These are phyloP conservation scores for Sclerotinia spermophila DNA, from an alignment of 2,329 filamentous ascomycete species.

Conservation along the genomic window DNA sequence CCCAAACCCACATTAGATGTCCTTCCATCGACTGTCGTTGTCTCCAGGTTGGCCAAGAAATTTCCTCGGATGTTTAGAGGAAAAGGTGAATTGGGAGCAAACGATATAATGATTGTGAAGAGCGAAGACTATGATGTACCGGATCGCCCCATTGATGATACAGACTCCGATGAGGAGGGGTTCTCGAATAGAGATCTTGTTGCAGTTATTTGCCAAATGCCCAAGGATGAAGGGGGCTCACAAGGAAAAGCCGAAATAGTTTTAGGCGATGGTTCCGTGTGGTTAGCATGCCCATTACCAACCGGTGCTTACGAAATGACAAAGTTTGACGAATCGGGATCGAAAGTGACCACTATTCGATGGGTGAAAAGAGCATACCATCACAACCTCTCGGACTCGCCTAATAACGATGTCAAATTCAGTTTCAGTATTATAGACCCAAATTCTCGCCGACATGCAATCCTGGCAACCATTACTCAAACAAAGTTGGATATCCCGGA, in stretches of 20 bases:
- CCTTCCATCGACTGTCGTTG: slow-evolving; percentile 64
- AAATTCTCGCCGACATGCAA: slow-evolving; percentile 65
- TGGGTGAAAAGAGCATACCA: slow-evolving; percentile 59
- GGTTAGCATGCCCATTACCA: slow-evolving; percentile 50
- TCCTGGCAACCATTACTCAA: slow-evolving; percentile 65
- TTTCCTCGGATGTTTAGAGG: slow-evolving; percentile 62
- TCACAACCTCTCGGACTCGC: slow-evolving; percentile 33
- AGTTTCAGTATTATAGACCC: slow-evolving; percentile 76
- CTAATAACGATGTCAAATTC: slow-evolving; percentile 52
- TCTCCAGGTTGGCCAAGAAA: slow-evolving; percentile 55
- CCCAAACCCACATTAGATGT: slow-evolving; percentile 69
- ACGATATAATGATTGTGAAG: slow-evolving; percentile 68
- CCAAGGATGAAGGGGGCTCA: slow-evolving; percentile 48
- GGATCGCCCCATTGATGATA: slow-evolving; percentile 49
- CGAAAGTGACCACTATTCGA: slow-evolving; percentile 54
- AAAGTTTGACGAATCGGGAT: slow-evolving; percentile 50
- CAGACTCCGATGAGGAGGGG: slow-evolving; percentile 49
- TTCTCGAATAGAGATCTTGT: slow-evolving; percentile 54
- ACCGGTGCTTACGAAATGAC: slow-evolving; percentile 65
- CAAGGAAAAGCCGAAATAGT: slow-evolving; percentile 54
- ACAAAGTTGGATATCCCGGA: slow-evolving; percentile 66
- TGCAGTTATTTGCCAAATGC: slow-evolving; percentile 63
- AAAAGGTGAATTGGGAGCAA: slow-evolving; percentile 60
- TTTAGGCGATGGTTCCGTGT: slow-evolving; percentile 59
- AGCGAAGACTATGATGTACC: slow-evolving; percentile 60